These are phyloP conservation scores for Candida freyschussii DNA, from an alignment of 1,139 yeast species.

Conservation along the genomic window DNA sequence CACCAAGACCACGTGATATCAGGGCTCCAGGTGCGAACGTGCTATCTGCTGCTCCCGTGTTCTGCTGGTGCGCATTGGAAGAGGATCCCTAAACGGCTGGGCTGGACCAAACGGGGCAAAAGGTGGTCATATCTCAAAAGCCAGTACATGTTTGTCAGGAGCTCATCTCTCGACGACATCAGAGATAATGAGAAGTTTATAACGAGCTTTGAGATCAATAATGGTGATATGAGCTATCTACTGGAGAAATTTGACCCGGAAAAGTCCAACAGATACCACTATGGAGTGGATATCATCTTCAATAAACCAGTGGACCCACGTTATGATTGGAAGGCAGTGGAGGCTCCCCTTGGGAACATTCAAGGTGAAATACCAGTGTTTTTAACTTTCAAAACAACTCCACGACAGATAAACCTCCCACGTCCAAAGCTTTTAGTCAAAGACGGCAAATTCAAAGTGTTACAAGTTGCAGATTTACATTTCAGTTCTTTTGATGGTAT, in stretches of 20 bases:
- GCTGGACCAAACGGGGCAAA: background rate
- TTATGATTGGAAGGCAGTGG: conserved; percentile 55
- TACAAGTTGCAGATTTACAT: conserved; percentile 88
- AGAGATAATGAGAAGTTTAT: background rate
- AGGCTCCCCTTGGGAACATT: conserved; percentile 25
- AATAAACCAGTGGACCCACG: conserved; percentile 73
- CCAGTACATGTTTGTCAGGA: background rate
- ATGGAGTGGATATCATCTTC: conserved; percentile 12
- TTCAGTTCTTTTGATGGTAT: conserved; percentile 72
- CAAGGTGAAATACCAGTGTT: conserved; percentile 18
- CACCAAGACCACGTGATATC: background rate
- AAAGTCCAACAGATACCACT: conserved; percentile 11
- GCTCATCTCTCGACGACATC: background rate
- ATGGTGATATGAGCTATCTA: background rate
- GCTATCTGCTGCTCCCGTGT: background rate
- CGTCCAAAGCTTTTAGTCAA: conserved; percentile 28
- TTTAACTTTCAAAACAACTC: conserved; percentile 14
- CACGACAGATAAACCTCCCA: conserved; percentile 23
- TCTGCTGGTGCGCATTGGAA: background rate
- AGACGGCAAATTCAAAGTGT: conserved; percentile 58
- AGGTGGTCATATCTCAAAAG: background rate
- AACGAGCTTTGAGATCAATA: background rate
- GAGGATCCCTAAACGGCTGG: conserved; percentile 1
- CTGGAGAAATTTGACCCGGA: conserved; percentile 6
- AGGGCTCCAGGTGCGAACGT: background rate